Conservation (phyloP, 2,329 filamentous ascomycete species). For the Rosellinia necatrix region DNA sequence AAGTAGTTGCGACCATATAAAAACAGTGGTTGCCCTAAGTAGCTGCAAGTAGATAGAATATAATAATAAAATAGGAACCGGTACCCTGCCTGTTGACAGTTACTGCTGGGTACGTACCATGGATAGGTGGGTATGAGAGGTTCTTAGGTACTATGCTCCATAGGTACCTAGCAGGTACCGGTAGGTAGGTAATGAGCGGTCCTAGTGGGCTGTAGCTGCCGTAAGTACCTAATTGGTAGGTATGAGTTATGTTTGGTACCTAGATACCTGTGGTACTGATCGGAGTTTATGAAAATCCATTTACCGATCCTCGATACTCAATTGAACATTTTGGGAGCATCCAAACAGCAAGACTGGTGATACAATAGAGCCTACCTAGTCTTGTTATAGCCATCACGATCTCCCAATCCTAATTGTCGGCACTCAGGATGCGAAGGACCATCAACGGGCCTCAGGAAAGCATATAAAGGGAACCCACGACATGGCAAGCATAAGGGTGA, state of each 20-base stretch:
- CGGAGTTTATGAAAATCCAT: constrained; percentile 39
- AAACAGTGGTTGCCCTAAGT: no score
- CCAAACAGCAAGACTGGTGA: constrained; percentile 14
- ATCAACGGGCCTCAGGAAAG: not conserved
- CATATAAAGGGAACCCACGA: constrained; percentile 13
- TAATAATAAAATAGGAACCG: no score
- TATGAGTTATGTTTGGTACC: no score
- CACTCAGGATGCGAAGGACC: constrained; percentile 10
- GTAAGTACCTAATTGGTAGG: not conserved
- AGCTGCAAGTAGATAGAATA: no score
- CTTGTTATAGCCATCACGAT: not conserved
- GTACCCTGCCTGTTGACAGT: no score
- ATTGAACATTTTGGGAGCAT: constrained; percentile 34
- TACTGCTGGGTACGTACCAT: no score
- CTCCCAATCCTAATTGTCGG: not conserved
- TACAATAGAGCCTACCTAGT: not conserved
- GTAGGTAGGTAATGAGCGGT: not conserved
- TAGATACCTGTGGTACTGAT: not conserved
- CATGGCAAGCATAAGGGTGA: constrained; percentile 37
- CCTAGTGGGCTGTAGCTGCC: not conserved
- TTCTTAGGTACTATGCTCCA: no score
- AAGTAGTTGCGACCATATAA: no score
- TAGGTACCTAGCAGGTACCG: no score
- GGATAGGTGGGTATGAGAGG: no score
- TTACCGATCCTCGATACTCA: constrained; percentile 27